Evolutionary conservation across 176 grass and related monocot species (phyloP).

Genomic region (Oryza coarctata): DNA sequence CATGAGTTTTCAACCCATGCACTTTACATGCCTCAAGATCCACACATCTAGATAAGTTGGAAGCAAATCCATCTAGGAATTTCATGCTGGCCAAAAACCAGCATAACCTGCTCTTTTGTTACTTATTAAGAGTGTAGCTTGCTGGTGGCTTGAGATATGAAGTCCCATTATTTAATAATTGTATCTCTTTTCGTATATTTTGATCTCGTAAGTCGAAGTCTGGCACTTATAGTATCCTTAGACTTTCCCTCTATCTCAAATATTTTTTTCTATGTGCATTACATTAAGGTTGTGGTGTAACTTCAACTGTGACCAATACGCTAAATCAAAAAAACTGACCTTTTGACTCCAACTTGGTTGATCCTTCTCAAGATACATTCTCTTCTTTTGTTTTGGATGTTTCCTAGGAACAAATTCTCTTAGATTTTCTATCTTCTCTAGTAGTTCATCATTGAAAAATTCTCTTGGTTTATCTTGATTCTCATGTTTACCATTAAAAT

Average conservation of each 20-base stretch:
- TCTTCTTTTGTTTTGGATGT: no score
- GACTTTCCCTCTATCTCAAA: background rate
- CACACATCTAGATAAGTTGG: background rate
- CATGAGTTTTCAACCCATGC: background rate
- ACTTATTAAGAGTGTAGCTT: background rate
- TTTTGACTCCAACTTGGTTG: no score
- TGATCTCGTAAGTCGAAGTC: slow-evolving; percentile 21
- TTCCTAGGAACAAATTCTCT: no score
- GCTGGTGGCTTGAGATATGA: background rate
- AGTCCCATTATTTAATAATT: background rate
- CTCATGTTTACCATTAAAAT: no score
- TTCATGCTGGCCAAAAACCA: background rate
- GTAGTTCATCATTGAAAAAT: no score
- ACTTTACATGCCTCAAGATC: background rate
- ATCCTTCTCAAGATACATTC: no score
- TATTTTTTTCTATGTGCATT: no score
- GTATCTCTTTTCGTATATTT: background rate
- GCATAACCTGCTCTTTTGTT: background rate
- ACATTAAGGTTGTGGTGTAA: no score
- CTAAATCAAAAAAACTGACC: no score
- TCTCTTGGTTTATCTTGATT: no score
- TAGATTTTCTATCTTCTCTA: no score
- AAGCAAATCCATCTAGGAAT: background rate
- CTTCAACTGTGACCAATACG: no score
- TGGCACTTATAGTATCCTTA: slow-evolving; percentile 2